A percentile compares a stretch with the other conserved stretches of the same genome.
Evolutionary conservation across 805 yeast genomes (phyloP).

Genomic region (Wickerhamiella azyma): DNA sequence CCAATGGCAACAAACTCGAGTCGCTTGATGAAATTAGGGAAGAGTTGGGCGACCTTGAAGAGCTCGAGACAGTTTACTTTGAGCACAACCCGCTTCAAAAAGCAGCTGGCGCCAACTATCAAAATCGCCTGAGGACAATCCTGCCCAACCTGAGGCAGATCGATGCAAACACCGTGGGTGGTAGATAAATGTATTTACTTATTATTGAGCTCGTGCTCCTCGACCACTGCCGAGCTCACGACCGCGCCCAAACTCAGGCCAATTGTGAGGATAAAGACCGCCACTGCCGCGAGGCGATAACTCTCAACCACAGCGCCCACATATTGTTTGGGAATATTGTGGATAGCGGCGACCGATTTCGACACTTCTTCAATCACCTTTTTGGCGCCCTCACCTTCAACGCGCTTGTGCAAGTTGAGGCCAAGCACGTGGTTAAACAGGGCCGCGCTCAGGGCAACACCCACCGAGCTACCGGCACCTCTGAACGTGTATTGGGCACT

Average conservation of each 20-base stretch:
- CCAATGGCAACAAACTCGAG: constrained; percentile 59
- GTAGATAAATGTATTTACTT: neutral
- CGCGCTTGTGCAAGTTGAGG: constrained; percentile 19
- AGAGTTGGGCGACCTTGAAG: constrained; percentile 47
- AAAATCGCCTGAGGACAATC: constrained; percentile 65
- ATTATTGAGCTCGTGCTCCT: neutral
- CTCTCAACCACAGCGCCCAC: constrained; percentile 31
- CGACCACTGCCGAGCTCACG: neutral
- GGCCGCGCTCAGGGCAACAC: constrained; percentile 58
- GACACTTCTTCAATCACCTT: constrained; percentile 30
- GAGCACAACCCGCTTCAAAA: constrained; percentile 85
- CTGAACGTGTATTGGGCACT: constrained; percentile 82
- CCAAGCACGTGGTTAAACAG: constrained; percentile 42
- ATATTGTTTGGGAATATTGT: constrained; percentile 34
- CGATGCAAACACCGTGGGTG: constrained; percentile 61
- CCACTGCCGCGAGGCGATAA: neutral
- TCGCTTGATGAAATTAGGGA: constrained; percentile 55
- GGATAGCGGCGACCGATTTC: constrained; percentile 38
- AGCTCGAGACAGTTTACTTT: constrained; percentile 76
- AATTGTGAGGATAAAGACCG: neutral
- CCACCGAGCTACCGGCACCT: constrained; percentile 75
- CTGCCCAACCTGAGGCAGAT: constrained; percentile 63
- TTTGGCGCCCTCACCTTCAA: constrained; percentile 35
- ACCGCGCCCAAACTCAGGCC: neutral
- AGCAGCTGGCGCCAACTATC: constrained; percentile 61